phyloP scores from a whole-genome alignment of 129 eudicot genomes.

The Erigeron canadensis region DNA sequence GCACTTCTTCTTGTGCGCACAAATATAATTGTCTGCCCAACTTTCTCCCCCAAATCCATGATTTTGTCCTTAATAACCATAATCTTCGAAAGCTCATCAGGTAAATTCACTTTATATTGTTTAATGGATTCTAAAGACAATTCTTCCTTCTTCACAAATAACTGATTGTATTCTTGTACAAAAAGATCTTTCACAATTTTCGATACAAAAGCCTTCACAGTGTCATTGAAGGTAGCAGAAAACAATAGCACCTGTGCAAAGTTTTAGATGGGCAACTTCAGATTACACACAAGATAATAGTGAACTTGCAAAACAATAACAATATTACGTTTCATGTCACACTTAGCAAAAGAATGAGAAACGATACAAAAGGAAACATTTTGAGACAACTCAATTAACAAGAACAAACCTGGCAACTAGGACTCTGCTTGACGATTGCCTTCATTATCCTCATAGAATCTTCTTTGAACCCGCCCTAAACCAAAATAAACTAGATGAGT shows the following conservation, averaged over 20 bases:
- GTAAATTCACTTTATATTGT: constrained; percentile 59
- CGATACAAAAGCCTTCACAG: constrained; percentile 53
- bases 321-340: not conserved
- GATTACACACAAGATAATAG: not conserved
- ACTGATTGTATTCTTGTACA: constrained; percentile 53
- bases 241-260: constrained; percentile 68
- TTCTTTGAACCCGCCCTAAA: constrained; percentile 72
- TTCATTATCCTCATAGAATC: constrained; percentile 72
- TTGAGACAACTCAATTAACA: not conserved
- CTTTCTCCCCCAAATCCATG: constrained; percentile 59
- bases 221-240: constrained; percentile 77
- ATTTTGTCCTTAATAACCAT: constrained; percentile 58
- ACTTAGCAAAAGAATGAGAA: not conserved
- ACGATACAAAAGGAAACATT: not conserved
- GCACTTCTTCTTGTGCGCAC: constrained; percentile 64
- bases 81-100: constrained; percentile 59
- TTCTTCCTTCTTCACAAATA: constrained; percentile 80
- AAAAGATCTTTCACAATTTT: constrained; percentile 58
- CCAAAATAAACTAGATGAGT: constrained; percentile 5
- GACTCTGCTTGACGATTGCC: constrained; percentile 45
- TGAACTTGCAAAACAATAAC: not conserved
- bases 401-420: constrained; percentile 64
- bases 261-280: not conserved
- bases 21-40: constrained; percentile 79
- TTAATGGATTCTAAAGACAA: constrained; percentile 71